A percentile compares a stretch with the other conserved stretches of the same genome.
Conservation (phyloP, 2,329 filamentous ascomycete genomes). For the Xylariaceae sp. region DNA sequence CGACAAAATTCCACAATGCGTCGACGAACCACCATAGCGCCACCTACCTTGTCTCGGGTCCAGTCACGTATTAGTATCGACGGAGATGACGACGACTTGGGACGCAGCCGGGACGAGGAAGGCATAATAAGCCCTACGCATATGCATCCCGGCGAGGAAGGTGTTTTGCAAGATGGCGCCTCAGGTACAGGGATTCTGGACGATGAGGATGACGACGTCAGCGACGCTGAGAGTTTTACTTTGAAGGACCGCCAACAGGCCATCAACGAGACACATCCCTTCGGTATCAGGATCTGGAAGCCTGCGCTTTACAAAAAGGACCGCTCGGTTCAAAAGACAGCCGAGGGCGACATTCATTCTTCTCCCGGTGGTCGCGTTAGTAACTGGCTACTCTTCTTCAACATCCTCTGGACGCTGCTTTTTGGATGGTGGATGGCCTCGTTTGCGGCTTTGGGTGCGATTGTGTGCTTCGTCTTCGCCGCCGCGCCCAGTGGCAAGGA, state of each 20-base stretch:
- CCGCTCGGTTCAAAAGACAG: conserved; percentile 90
- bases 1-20: conserved; percentile 36
- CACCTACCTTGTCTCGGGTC: conserved; percentile 37
- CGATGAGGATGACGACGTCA: conserved; percentile 60
- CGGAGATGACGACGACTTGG: conserved; percentile 28
- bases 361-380: conserved; percentile 83
- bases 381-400: conserved; percentile 79
- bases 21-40: conserved; percentile 31
- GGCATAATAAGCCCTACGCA: conserved; percentile 27
- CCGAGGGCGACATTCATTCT: conserved; percentile 95
- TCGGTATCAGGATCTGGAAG: conserved; percentile 98
- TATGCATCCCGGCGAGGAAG: conserved; percentile 35
- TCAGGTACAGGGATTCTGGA: conserved; percentile 34
- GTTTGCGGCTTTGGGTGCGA: conserved; percentile 66
- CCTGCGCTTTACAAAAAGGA: conserved; percentile 97
- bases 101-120: conserved; percentile 27
- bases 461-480: conserved; percentile 73
- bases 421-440: conserved; percentile 96
- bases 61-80: conserved; percentile 35
- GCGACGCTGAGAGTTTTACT: conserved; percentile 96
- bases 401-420: conserved; percentile 79
- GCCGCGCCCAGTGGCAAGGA: conserved; percentile 74
- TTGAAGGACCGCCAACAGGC: conserved; percentile 94
- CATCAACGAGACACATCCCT: conserved; percentile 98
- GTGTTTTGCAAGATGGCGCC: conserved; percentile 17